Evolutionary conservation across 305 asterid species (phyloP).

Genomic region (Fraxinus dipetala): DNA sequence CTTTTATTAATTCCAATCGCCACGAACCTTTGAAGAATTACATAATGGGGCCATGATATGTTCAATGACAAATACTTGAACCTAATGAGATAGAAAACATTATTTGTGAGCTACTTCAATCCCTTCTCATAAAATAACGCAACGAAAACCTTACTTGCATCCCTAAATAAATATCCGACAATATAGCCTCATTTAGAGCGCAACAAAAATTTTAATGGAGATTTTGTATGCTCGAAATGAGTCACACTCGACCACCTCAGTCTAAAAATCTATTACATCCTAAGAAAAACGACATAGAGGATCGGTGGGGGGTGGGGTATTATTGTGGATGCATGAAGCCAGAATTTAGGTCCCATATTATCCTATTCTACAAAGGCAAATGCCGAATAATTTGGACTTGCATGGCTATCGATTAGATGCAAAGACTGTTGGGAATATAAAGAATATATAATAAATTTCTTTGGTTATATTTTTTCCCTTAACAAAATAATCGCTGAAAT

Average conservation of each 20-base stretch:
- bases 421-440: background rate
- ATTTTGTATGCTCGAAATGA: background rate
- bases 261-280: background rate
- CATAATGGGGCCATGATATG: no score
- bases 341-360: no score
- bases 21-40: no score
- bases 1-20: no score
- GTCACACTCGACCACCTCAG: background rate
- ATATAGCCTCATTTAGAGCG: background rate
- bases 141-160: background rate
- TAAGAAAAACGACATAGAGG: background rate
- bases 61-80: background rate
- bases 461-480: background rate
- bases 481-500: background rate
- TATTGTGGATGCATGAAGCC: background rate
- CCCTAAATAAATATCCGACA: background rate
- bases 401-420: background rate
- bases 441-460: background rate
- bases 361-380: background rate
- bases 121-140: no score
- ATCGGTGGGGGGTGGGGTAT: background rate
- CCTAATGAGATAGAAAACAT: no score
- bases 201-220: background rate
- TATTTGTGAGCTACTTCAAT: no score
- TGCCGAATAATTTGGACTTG: background rate